These are phyloP conservation scores for Canna indica DNA, from an alignment of 176 grass and related monocot species.

Conservation along the genomic window DNA sequence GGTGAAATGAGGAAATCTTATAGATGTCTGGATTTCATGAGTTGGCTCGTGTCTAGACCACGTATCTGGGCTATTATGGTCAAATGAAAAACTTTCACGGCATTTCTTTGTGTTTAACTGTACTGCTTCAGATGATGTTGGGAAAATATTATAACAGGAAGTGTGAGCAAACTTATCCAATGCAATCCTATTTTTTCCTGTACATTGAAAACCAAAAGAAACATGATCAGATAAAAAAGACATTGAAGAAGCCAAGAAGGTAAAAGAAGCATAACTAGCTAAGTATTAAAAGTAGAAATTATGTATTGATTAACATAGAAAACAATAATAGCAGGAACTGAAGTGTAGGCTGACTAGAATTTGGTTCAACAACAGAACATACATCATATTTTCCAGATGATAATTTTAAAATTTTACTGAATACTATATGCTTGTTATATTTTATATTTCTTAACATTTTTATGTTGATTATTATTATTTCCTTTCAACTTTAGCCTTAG, in stretches of 20 bases:
- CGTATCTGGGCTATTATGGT: constrained; percentile 11
- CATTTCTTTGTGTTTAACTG: constrained; percentile 15
- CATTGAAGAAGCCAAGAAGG: neutral
- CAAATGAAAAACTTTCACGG: constrained; percentile 17
- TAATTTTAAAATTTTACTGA: neutral
- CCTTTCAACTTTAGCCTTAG: neutral
- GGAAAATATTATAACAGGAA: constrained; percentile 11
- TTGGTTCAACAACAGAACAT: neutral
- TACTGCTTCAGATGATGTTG: constrained; percentile 23
- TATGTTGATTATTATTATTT: neutral
- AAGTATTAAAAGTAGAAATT: neutral
- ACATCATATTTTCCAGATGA: neutral
- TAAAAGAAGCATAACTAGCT: neutral
- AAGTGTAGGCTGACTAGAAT: neutral
- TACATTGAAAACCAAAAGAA: constrained; percentile 11
- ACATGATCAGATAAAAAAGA: neutral
- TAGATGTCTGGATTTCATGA: constrained; percentile 9
- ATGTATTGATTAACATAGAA: neutral
- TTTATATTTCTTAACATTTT: neutral
- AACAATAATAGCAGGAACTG: neutral
- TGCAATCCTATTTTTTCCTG: constrained; percentile 38
- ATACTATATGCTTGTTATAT: neutral
- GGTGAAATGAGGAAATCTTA: constrained; percentile 1
- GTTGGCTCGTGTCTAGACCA: constrained; percentile 25
- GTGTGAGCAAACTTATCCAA: constrained; percentile 25